A percentile compares a stretch with the other conserved stretches of the same genome.
These are phyloP conservation scores for Pleurotus djamor DNA, from an alignment of 768 basidiomycete genomes.

Conservation along the genomic window DNA sequence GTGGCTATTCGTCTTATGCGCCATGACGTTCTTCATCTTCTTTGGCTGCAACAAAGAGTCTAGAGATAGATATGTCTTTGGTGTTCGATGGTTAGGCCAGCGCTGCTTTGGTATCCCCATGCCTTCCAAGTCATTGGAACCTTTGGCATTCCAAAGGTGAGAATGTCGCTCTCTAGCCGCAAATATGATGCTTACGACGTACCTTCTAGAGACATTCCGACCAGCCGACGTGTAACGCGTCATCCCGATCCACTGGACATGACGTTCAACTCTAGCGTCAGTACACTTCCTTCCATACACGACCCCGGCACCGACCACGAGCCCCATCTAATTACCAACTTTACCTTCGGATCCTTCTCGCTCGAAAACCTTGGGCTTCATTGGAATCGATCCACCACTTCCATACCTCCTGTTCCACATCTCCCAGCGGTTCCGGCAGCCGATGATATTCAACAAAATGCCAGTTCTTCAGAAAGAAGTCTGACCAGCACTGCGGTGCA, in stretches of 20 bases:
- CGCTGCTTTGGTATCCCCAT: neutral
- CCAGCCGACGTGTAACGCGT: neutral
- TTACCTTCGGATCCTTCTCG: slow-evolving; percentile 2
- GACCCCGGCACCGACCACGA: neutral
- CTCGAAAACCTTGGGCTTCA: slow-evolving; percentile 1
- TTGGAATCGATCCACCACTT: neutral
- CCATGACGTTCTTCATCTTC: slow-evolving; percentile 39
- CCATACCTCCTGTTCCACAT: neutral
- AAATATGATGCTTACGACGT: neutral
- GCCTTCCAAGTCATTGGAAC: neutral
- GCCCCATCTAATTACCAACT: neutral
- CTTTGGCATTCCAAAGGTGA: neutral
- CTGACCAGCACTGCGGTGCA: neutral
- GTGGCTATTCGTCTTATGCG: slow-evolving; percentile 27
- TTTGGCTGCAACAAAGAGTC: slow-evolving; percentile 45
- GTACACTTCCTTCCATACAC: neutral
- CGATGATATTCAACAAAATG: neutral
- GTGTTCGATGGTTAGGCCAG: neutral
- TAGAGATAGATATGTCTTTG: slow-evolving; percentile 25
- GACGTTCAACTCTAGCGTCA: slow-evolving; percentile 5
- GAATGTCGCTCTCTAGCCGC: neutral
- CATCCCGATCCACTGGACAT: slow-evolving; percentile 1
- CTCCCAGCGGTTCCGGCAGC: neutral
- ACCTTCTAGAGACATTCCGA: neutral
- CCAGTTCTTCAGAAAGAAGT: neutral